Evolutionary conservation across 139 green algal species (phyloP), one percentile per base, ranked within the genome.

Genomic region (Zygnema cylindricum): DNA sequence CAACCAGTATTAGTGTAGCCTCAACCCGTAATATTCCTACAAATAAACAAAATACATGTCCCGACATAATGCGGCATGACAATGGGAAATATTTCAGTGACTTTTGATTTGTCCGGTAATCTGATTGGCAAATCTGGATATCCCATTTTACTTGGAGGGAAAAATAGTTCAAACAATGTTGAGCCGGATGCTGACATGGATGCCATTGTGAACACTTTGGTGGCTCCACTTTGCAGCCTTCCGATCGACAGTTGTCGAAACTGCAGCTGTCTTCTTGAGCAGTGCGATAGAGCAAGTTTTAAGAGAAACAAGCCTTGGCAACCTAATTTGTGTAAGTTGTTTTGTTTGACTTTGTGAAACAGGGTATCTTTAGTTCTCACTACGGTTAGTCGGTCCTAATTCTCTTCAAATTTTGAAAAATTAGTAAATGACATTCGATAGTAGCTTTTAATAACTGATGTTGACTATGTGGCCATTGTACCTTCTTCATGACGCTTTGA

Each of bases 291-390:
- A 0, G 36, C 41, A 81, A 25, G 33, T 69, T 0, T 78, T 78
- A 40, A n/a, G 73, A 25, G 91, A 93, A 84, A 86, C 55, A 3
- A 82, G 84, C 36, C 49, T 92, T n/a, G 91, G 79, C 71, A 84
- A 92, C 81, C 73, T 93, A 11, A 71, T 93, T 25, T 71, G 25
- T 84, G 71, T 79, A 79, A 79, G 71, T 7, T 16, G 7, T 16
- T 16, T 63, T 16, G 7, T 16, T 63, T 63, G 49, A 7, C 16
- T 63, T 63, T 63, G 16, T 16, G 49, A 63, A n/a, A n/a, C n/a
- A n/a, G n/a, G n/a, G n/a, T n/a, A n/a, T n/a, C n/a, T n/a, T n/a
- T n/a, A n/a, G n/a, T n/a, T n/a, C n/a, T n/a, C n/a, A n/a, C n/a
- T n/a, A n/a, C n/a, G n/a, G n/a, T n/a, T n/a, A n/a, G n/a, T n/a